Evolutionary conservation across 148 eudicot genomes (phyloP).

Genomic region (Fagopyrum esculentum): DNA sequence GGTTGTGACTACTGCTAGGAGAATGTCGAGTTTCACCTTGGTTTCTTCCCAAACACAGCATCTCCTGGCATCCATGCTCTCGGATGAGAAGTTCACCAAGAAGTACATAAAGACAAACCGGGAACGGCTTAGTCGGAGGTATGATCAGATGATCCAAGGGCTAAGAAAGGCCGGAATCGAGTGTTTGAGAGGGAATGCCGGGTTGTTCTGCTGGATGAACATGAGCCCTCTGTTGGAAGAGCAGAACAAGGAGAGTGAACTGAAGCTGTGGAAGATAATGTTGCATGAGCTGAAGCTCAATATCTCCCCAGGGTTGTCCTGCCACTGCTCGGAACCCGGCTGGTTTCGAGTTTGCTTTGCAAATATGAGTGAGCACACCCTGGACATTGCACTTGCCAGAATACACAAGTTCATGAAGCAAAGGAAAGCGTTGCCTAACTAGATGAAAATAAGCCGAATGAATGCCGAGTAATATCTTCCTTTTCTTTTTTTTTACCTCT

Average conservation of each 20-base stretch:
- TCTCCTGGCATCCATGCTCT: slow-evolving; percentile 59
- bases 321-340: slow-evolving; percentile 75
- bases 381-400: slow-evolving; percentile 57
- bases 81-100: slow-evolving; percentile 42
- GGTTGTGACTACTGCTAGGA: slow-evolving; percentile 76
- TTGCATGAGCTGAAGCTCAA: slow-evolving; percentile 58
- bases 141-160: slow-evolving; percentile 56
- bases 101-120: slow-evolving; percentile 54
- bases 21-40: slow-evolving; percentile 87
- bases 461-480: neutral
- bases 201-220: slow-evolving; percentile 85
- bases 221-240: slow-evolving; percentile 44
- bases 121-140: slow-evolving; percentile 51
- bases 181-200: slow-evolving; percentile 76
- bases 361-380: slow-evolving; percentile 73
- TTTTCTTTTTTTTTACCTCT: neutral
- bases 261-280: slow-evolving; percentile 47
- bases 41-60: slow-evolving; percentile 89
- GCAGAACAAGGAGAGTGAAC: slow-evolving; percentile 44
- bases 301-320: slow-evolving; percentile 73
- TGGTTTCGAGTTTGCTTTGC: slow-evolving; percentile 95
- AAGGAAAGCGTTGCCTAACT: slow-evolving; percentile 12
- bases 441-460: neutral
- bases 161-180: slow-evolving; percentile 45
- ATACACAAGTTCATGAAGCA: slow-evolving; percentile 46